Base-by-base conservation (phyloP, 2,329 filamentous ascomycete species). In the Lachnellula subtilissima region DNA sequence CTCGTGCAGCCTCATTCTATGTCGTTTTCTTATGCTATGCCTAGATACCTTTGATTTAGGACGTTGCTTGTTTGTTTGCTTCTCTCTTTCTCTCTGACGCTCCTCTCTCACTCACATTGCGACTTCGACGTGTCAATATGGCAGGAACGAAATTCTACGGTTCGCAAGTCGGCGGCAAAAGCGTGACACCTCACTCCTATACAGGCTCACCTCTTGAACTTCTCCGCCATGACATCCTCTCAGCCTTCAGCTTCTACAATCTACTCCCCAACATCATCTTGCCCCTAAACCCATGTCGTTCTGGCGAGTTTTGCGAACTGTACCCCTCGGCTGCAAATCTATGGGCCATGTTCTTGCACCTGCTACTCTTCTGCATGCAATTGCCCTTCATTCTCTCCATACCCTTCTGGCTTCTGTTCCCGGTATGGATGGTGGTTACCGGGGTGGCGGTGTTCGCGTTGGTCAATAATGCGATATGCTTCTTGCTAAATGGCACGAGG, bases 221-320 rank as follows among this genome's bases (percentile, higher is more conserved):
- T 14, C 63, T 77, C 3, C 64, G 65, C 59, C 64, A 69, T 35
- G 76, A 78, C 58, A 62, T 77, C 45, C 47, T 63, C 22, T 69
- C 76, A 5, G 71, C 74, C 39, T 48, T 74, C 40, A 60, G 56
- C 4, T 66, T 70, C 45, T 58, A 67, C 17, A 64, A 63, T 56
- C 66, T 69, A 3, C 67, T 88, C 19, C 84, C 84, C 2, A 82
- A 80, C 68, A 74, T 88, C 37, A 53, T 89, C n/a, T 74, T 79
- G 62, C 87, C 87, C 0, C 46, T 85, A 7, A 69, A 67, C 14
- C 78, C 84, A 1, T 73, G 73, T 53, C 74, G 75, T 43, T 81
- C 80, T 1, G 80, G 74, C 14, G 64, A 76, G 50, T 73, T 88
- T 48, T 84, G 86, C 63, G 88, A 92, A 72, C 73, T 91, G 17